Base-by-base conservation (phyloP, 208 protist species). In the Porcisia hertigi region DNA sequence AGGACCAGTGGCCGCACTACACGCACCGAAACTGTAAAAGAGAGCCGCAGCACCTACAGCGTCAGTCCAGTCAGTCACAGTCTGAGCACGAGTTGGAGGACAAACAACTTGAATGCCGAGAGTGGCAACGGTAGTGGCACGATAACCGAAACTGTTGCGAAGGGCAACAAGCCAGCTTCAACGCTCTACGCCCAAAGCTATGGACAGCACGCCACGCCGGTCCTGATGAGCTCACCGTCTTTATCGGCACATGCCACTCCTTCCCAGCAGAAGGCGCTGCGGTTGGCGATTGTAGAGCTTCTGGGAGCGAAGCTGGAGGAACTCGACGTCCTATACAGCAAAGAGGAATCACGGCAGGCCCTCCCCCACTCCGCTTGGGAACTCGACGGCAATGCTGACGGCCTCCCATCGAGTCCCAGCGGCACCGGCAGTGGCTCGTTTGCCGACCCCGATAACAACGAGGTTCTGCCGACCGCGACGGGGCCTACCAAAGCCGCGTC, bases 281-380 rank as follows among this genome's bases (percentile, higher is more conserved):
- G 16, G 11, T 45, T 14, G 65, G 16, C 14, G 77, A 69, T 81
- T 1, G 6, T 52, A 23, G 57, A 53, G 30, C 64, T 79, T 23
- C 49, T 81, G 39, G 54, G 70, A 57, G 25, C 59, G n/a, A 72
- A 45, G 43, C 60, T 83, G 49, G 71, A 73, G 34, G 67, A 77
- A 5, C 71, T 88, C 72, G 60, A 86, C 67, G 20, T 49, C 47
- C 69, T 71, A 30, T 81, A 84, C 74, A 39, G 45, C 69, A 79
- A 77, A 41, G 69, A 78, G 52, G 81, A 82, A 57, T 73, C 71
- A 59, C 63, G 73, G 43, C 69, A 86, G 53, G 66, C 41, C 23
- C 69, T 79, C 23, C n/a, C 60, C 8, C 5, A 41, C 36, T 30
- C 62, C 23, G 36, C 20, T 30, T 18, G 30, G 14, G 20, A 34